These are phyloP conservation scores for Penicillium psychrosexuale DNA, from an alignment of 2,329 filamentous ascomycete genomes.

Conservation along the genomic window DNA sequence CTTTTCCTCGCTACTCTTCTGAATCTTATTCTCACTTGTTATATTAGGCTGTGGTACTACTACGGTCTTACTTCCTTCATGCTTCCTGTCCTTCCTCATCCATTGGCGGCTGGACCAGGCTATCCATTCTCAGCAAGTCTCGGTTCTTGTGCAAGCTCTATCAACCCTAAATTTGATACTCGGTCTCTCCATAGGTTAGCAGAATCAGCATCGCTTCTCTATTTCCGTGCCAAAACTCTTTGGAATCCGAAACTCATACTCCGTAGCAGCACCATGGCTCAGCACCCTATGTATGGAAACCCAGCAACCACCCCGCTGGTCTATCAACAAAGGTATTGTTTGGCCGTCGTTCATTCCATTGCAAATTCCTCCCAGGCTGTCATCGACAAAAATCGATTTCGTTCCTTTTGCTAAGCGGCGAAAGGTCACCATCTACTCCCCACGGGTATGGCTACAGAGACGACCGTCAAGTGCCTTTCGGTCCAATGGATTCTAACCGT, in stretches of 20 bases:
- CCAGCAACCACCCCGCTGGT: constrained; percentile 30
- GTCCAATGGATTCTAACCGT: constrained; percentile 32
- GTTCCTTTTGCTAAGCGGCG: constrained; percentile 26
- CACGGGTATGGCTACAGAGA: constrained; percentile 30
- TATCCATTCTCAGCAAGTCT: constrained; percentile 31
- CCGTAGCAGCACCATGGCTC: constrained; percentile 27
- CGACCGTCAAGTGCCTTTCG: constrained; percentile 25
- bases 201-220: constrained; percentile 13
- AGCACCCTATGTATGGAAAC: constrained; percentile 31
- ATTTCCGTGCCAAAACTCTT: neutral
- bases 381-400: constrained; percentile 9
- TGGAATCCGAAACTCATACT: constrained; percentile 25
- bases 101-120: constrained; percentile 31
- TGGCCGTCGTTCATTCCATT: constrained; percentile 11
- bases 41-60: constrained; percentile 2
- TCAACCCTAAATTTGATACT: constrained; percentile 31
- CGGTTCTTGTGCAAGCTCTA: constrained; percentile 30
- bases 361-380: constrained; percentile 3
- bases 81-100: constrained; percentile 31
- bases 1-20: neutral
- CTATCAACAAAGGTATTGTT: constrained; percentile 39
- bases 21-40: neutral
- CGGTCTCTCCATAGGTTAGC: constrained; percentile 39
- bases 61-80: constrained; percentile 24
- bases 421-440: constrained; percentile 31